These are phyloP conservation scores for Paramecium caudatum DNA, from an alignment of 73 alveolate species.

Conservation along the genomic window DNA sequence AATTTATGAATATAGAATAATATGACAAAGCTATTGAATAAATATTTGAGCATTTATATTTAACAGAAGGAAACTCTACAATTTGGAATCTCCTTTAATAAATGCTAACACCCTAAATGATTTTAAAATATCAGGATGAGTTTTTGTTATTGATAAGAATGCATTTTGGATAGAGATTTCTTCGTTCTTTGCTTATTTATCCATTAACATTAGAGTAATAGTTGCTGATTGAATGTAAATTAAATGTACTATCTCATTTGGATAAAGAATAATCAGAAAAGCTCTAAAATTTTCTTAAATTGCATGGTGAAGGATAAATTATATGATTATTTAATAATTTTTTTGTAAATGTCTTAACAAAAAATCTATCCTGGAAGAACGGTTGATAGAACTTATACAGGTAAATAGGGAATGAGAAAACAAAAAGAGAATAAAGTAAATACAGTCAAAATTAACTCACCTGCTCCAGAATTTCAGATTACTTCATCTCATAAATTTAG, in stretches of 20 bases:
- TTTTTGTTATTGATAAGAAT: not conserved
- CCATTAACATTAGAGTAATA: not conserved
- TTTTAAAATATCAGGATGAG: not conserved
- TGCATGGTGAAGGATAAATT: not conserved
- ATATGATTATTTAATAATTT: not conserved
- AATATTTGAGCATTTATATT: not conserved
- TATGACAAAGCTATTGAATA: not conserved
- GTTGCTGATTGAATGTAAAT: not conserved
- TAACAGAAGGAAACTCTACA: not conserved
- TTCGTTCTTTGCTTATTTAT: not conserved
- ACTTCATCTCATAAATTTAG: not conserved
- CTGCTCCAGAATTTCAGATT: not conserved
- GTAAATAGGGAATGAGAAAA: not conserved
- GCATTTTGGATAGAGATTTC: slow-evolving; percentile 11
- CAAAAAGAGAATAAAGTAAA: not conserved
- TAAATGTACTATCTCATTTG: not conserved
- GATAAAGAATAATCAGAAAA: not conserved
- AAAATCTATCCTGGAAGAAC: not conserved
- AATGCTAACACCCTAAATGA: not conserved
- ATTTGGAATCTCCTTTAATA: not conserved
- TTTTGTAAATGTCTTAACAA: not conserved
- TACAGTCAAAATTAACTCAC: slow-evolving; percentile 2
- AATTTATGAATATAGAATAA: not conserved
- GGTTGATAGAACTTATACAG: not conserved
- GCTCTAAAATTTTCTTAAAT: not conserved